Evolutionary conservation across 1,284 basidiomycete genomes (phyloP).

Genomic region (Tylopilus sp.): DNA sequence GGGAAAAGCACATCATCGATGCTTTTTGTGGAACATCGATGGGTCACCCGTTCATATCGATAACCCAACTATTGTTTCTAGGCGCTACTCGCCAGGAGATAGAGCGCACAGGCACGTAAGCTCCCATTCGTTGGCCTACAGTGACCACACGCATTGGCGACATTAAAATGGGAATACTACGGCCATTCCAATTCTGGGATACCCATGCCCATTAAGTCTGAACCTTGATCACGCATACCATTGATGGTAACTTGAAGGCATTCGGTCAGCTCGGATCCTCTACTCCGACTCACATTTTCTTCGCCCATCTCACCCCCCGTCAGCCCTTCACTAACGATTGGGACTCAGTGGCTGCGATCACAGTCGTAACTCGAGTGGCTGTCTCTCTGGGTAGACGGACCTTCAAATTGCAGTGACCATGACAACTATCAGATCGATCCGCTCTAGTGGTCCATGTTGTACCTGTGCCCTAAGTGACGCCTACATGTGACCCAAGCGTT

Average conservation of each 20-base stretch:
- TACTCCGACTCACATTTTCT: not conserved
- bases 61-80: slow-evolving; percentile 14
- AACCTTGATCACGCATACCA: slow-evolving; percentile 14
- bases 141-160: not conserved
- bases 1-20: not conserved
- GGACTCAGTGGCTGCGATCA: no score
- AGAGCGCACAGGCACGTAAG: slow-evolving; percentile 24
- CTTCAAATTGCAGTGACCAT: not conserved
- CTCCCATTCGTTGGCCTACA: not conserved
- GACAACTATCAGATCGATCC: not conserved
- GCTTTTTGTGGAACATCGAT: slow-evolving; percentile 15
- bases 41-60: slow-evolving; percentile 34
- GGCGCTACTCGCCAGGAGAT: slow-evolving; percentile 6
- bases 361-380: not conserved
- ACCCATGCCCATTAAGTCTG: not conserved
- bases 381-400: not conserved
- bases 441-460: no score
- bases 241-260: slow-evolving; percentile 8
- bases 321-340: no score
- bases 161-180: slow-evolving; percentile 12
- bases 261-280: not conserved
- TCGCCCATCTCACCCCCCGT: not conserved
- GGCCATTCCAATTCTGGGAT: slow-evolving; percentile 4
- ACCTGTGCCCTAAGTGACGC: no score
- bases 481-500: not conserved